Base-by-base conservation (phyloP, 192 early-diverging fungal species). In the Dissophora globulifera region DNA sequence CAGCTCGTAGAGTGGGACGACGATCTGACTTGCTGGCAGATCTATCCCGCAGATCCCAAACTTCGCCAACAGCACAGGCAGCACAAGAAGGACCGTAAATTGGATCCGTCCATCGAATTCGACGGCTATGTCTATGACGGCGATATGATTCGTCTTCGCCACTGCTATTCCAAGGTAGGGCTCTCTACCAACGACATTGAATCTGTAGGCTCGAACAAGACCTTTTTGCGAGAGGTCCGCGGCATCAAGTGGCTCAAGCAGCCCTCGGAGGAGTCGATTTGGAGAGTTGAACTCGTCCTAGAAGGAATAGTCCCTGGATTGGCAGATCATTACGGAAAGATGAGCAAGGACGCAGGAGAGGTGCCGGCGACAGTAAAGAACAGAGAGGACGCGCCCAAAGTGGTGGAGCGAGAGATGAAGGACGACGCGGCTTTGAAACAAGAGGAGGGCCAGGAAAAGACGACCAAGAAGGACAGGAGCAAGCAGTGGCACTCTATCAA, bases 401-500 rank as follows among this genome's bases (percentile, higher is more conserved):
- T 17, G 15, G 25, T 20, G 47, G 49, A 40, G 19, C 29, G 30
- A 27, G 57, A 60, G 58, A 11, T 33, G 41, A 58, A 58, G 47
- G 55, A 55, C 38, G 13, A 30, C 29, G 52, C 30, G 3, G 11
- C 23, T 13, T n/a, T n/a, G n/a, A n/a, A n/a, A n/a, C n/a, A n/a
- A n/a, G 6, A 30, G 23, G 15, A 38, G 43, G 23, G 31, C n/a
- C 26, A 53, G n/a, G 27, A 33, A 33, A 11, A 3, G 16, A n/a
- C n/a, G 15, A 55, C 5, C 27, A 51, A 52, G 25, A 38, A 27
- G 40, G 58, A 67, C 17, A 26, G 49, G 22, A 62, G 32, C n/a
- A 67, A 76, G 40, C 63, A 76, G 51, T 76, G 62, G 72, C 72
- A 76, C 30, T 66, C 72, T 8, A 76, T 76, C 64, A 76, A 76